Percentiles rank a stretch among this genome's conserved stretches.
Evolutionary conservation across 2,329 filamentous ascomycete genomes (phyloP).

Genomic region (Lizonia empirigonia): DNA sequence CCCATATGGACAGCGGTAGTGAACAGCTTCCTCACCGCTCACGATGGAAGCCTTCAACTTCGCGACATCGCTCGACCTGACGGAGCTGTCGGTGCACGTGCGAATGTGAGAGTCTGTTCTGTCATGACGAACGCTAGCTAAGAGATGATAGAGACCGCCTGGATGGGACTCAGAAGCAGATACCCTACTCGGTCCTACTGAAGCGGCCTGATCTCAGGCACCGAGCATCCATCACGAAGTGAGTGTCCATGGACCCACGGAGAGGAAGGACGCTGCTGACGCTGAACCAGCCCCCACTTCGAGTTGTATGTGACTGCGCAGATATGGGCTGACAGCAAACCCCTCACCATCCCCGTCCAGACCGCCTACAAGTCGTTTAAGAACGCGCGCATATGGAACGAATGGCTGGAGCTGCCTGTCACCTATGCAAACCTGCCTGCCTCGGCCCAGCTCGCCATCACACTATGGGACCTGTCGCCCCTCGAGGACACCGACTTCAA

Average conservation of each 20-base stretch:
- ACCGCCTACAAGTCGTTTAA: slow-evolving; percentile 93
- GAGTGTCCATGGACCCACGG: slow-evolving; percentile 18
- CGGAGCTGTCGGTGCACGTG: slow-evolving; percentile 67
- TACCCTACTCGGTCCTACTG: slow-evolving; percentile 78
- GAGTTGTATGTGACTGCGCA: slow-evolving; percentile 94
- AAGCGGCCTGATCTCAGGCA: slow-evolving; percentile 81
- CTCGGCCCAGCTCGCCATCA: slow-evolving; percentile 86
- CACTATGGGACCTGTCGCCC: slow-evolving; percentile 91
- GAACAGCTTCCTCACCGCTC: slow-evolving; percentile 20
- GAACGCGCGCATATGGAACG: slow-evolving; percentile 78
- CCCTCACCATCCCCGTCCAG: slow-evolving; percentile 87
- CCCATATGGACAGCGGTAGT: slow-evolving; percentile 35
- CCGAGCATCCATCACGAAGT: slow-evolving; percentile 84
- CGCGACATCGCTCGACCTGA: slow-evolving; percentile 82
- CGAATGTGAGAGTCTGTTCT: slow-evolving; percentile 60
- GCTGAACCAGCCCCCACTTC: slow-evolving; percentile 67
- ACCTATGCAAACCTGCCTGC: slow-evolving; percentile 80
- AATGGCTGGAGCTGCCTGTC: slow-evolving; percentile 91
- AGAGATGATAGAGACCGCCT: slow-evolving; percentile 65
- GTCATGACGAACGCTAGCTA: slow-evolving; percentile 16
- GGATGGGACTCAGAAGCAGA: slow-evolving; percentile 76
- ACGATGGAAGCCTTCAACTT: slow-evolving; percentile 95
- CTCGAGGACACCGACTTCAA: slow-evolving; percentile 71
- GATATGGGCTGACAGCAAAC: slow-evolving; percentile 95
- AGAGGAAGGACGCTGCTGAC: slow-evolving; percentile 5